Base-by-base conservation (phyloP, 2,329 filamentous ascomycete species). In the Colletotrichum navitas region DNA sequence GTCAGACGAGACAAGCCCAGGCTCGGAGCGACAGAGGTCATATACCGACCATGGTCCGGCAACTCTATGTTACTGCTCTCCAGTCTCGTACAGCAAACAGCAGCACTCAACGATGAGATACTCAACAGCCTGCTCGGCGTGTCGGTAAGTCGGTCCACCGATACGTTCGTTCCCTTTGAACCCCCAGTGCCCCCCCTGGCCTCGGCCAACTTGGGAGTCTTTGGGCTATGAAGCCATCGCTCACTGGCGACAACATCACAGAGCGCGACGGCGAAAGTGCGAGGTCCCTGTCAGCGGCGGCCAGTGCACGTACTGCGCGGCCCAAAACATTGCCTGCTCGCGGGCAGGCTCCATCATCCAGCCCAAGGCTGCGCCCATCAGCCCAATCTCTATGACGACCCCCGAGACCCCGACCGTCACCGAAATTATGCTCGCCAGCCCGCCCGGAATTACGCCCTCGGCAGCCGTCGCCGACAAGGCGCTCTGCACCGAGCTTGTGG, bases 401-500 rank as follows among this genome's bases (percentile, higher is more conserved):
- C 69, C 69, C 12, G 68, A 63, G 63, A 71, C 71, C 39, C 63
- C 71, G 21, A 56, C 18, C 29, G 49, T 70, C 61, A 67, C 71
- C 24, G 71, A 73, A 10, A 63, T 73, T 49, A 68, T 73, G 26
- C 47, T 67, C 29, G 49, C 68, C 14, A 68, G 47, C 10, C 63
- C 68, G 10, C 47, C 63, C 16, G 68, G 63, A 47, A 73, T 73
- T 18, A 65, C 73, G 24, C 73, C 73, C 3, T 14, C 63, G 7
- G 73, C 71, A 10, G 73, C 71, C 26, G 73, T 74, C 14, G 59
- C 71, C 51, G 66, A 74, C 56, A 74, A 74, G 63, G 63, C 73
- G 1, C 55, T 74, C 5, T 74, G 73, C 41, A 73, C 71, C 51
- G 76, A 78, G 65, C 70, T 78, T 29, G 76, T 80, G 6, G 78